phyloP scores from a whole-genome alignment of 2,329 filamentous ascomycete genomes.

The Leptosphaerulina australis region DNA sequence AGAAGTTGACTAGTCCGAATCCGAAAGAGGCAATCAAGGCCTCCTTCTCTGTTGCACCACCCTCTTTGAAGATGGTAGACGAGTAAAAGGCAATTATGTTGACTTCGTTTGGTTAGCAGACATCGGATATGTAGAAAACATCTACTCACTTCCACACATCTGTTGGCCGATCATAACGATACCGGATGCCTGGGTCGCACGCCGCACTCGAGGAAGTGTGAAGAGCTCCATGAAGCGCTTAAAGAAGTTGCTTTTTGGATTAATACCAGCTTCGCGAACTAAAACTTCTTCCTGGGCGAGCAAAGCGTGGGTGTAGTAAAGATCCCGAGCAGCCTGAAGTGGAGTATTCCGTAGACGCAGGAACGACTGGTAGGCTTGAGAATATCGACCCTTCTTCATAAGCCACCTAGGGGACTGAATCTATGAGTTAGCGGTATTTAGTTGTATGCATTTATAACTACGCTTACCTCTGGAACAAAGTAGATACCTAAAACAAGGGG shows the following conservation, averaged over 20 bases:
- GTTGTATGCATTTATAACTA: too few relatives aligned
- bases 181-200: constrained; percentile 76
- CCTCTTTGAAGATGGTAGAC: constrained; percentile 57
- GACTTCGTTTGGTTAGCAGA: constrained; percentile 19
- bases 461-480: constrained; percentile 51
- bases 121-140: background rate
- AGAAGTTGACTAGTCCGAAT: constrained; percentile 64
- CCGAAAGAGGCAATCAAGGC: constrained; percentile 63
- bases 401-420: constrained; percentile 33
- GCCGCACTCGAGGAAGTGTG: constrained; percentile 70
- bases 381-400: constrained; percentile 50
- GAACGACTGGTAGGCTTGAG: constrained; percentile 48
- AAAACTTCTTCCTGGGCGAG: constrained; percentile 45
- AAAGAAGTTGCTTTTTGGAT: constrained; percentile 48
- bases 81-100: constrained; percentile 60
- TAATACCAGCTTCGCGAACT: constrained; percentile 40
- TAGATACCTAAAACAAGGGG: constrained; percentile 49
- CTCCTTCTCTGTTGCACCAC: constrained; percentile 50
- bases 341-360: constrained; percentile 48
- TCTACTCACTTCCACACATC: constrained; percentile 55
- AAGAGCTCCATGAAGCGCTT: constrained; percentile 62
- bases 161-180: constrained; percentile 77
- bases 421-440: background rate
- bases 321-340: constrained; percentile 51
- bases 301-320: constrained; percentile 51